Evolutionary conservation across 1,284 basidiomycete species (phyloP).

Genomic region (Omphalotus olearius): DNA sequence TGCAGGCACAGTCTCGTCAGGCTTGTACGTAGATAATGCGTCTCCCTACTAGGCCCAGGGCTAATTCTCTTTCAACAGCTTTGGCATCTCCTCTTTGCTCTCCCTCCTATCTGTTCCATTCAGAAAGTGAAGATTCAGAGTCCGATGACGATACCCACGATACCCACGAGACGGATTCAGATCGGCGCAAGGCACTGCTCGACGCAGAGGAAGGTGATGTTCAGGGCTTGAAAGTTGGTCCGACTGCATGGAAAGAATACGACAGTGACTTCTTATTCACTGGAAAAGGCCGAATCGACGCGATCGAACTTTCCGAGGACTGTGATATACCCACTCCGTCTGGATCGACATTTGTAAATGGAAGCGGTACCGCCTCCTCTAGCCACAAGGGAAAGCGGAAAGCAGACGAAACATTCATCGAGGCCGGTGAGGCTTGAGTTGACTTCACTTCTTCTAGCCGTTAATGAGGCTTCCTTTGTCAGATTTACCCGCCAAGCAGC

Average conservation of each 20-base stretch:
- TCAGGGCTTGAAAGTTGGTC: slow-evolving; percentile 26
- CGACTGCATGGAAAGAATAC: slow-evolving; percentile 37
- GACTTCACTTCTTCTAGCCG: slow-evolving; percentile 4
- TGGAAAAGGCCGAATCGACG: slow-evolving; percentile 11
- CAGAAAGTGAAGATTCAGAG: slow-evolving; percentile 24
- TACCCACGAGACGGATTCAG: slow-evolving; percentile 51
- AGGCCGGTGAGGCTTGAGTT: slow-evolving; percentile 14
- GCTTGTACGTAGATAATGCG: slow-evolving; percentile 18
- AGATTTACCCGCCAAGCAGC: not conserved
- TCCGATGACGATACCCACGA: slow-evolving; percentile 33
- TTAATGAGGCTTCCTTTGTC: slow-evolving; percentile 7
- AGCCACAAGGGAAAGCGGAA: slow-evolving; percentile 9
- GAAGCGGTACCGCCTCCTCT: not conserved
- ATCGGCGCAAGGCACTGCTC: slow-evolving; percentile 45
- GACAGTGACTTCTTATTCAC: slow-evolving; percentile 45
- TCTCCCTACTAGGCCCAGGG: not conserved
- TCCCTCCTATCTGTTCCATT: not conserved
- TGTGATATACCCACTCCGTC: slow-evolving; percentile 23
- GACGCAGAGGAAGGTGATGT: slow-evolving; percentile 36
- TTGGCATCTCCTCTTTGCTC: slow-evolving; percentile 13
- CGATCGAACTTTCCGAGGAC: slow-evolving; percentile 18
- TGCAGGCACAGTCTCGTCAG: slow-evolving; percentile 29
- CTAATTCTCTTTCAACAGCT: not conserved
- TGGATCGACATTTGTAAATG: slow-evolving; percentile 26
- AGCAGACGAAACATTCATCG: slow-evolving; percentile 10